These are phyloP conservation scores for Tilletiopsis washingtonensis DNA, from an alignment of 1,284 basidiomycete species.

Conservation along the genomic window DNA sequence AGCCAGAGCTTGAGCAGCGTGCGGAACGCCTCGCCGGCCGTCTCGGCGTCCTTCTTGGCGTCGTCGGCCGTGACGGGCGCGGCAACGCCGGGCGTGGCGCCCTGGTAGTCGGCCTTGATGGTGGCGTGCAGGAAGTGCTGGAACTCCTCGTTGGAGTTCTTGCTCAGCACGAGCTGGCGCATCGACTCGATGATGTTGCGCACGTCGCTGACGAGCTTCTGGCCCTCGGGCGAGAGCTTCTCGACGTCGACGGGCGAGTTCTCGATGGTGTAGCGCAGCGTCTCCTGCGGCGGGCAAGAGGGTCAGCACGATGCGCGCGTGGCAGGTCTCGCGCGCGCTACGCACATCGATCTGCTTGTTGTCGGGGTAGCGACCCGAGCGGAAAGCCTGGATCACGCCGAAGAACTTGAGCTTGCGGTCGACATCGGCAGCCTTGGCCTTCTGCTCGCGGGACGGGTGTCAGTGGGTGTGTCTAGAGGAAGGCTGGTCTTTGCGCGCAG, in stretches of 20 bases:
- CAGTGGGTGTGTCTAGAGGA: too few relatives aligned
- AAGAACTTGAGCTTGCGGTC: constrained; percentile 38
- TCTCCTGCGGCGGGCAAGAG: not conserved
- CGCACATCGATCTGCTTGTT: constrained; percentile 34
- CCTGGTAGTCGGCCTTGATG: constrained; percentile 26
- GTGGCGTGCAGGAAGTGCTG: constrained; percentile 41
- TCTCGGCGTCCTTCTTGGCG: constrained; percentile 39
- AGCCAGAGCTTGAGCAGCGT: constrained; percentile 42
- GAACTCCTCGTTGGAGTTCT: constrained; percentile 40
- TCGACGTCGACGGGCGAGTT: constrained; percentile 30
- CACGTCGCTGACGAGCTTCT: constrained; percentile 36
- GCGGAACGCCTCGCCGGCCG: constrained; percentile 38
- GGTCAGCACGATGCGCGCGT: not conserved
- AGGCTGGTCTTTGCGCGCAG: too few relatives aligned
- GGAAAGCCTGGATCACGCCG: constrained; percentile 41
- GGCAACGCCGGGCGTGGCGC: constrained; percentile 20
- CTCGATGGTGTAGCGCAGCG: constrained; percentile 21
- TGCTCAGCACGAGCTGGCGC: constrained; percentile 34
- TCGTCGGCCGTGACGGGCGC: constrained; percentile 22
- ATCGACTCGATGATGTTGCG: constrained; percentile 18
- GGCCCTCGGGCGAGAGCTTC: constrained; percentile 37
- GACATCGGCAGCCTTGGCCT: constrained; percentile 27
- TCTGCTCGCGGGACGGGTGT: too few relatives aligned
- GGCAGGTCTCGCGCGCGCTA: too few relatives aligned
- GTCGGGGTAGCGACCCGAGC: constrained; percentile 40